Conservation (phyloP, 1,284 basidiomycete genomes). For the Naganishia albida region DNA sequence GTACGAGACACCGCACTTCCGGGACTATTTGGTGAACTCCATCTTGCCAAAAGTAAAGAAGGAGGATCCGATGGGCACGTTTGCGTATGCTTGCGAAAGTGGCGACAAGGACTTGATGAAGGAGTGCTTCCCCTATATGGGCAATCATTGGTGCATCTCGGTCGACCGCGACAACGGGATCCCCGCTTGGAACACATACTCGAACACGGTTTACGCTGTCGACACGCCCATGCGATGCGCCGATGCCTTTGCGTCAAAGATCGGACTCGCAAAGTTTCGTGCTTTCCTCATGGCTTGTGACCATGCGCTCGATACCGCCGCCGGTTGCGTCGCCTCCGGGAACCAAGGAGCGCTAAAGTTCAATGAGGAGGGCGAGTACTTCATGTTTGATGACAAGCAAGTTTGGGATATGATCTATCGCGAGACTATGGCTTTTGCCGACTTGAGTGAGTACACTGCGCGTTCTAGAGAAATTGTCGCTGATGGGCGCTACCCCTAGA, state of each 20-base stretch:
- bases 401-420: slow-evolving; percentile 17
- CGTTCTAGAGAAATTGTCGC: neutral
- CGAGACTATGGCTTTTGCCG: slow-evolving; percentile 6
- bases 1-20: slow-evolving; percentile 2
- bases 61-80: slow-evolving; percentile 20
- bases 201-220: neutral
- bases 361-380: neutral
- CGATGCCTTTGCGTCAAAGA: slow-evolving; percentile 20
- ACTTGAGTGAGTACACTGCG: slow-evolving; percentile 4
- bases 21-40: neutral
- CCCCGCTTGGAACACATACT: slow-evolving; percentile 14
- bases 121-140: slow-evolving; percentile 11
- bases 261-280: slow-evolving; percentile 15
- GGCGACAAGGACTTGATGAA: neutral
- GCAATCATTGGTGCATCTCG: slow-evolving; percentile 22
- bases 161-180: neutral
- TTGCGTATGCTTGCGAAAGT: slow-evolving; percentile 12
- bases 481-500: neutral
- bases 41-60: slow-evolving; percentile 8
- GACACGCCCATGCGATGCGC: slow-evolving; percentile 14
- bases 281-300: slow-evolving; percentile 12
- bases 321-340: neutral
- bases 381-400: neutral
- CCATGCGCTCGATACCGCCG: neutral
- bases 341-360: neutral